A percentile compares a stretch with the other conserved stretches of the same genome.
phyloP scores from a whole-genome alignment of 805 yeast species.

The Metschnikowia hibisci region DNA sequence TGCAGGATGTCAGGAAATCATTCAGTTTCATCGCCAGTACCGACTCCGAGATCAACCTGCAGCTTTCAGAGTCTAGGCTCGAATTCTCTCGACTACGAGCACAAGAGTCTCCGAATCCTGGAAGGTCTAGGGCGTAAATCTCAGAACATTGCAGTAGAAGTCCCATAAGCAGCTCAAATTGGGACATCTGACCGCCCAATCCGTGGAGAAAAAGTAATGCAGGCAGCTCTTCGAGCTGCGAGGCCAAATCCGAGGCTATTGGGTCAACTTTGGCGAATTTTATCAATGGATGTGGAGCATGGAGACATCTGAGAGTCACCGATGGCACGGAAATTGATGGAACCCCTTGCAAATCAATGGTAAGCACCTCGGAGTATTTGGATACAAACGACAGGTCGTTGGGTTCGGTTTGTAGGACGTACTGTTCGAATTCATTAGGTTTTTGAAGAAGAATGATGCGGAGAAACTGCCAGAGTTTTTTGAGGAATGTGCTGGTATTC shows the following conservation, averaged over 20 bases:
- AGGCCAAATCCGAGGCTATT: slow-evolving; percentile 20
- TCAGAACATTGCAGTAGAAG: slow-evolving; percentile 59
- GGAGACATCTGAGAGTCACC: slow-evolving; percentile 39
- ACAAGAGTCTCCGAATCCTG: slow-evolving; percentile 74
- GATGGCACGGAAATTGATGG: slow-evolving; percentile 21
- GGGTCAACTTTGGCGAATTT: slow-evolving; percentile 17
- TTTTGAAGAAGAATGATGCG: slow-evolving; percentile 22
- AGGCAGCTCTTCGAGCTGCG: slow-evolving; percentile 49
- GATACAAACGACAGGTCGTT: slow-evolving; percentile 53
- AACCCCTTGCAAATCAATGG: slow-evolving; percentile 27
- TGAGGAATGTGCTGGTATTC: slow-evolving; percentile 19
- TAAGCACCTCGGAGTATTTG: slow-evolving; percentile 42
- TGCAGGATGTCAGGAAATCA: slow-evolving; percentile 41
- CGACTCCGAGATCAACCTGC: slow-evolving; percentile 26
- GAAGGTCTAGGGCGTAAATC: slow-evolving; percentile 71
- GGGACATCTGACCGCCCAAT: slow-evolving; percentile 83
- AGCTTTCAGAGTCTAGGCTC: slow-evolving; percentile 30
- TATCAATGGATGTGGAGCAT: slow-evolving; percentile 49
- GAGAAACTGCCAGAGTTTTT: slow-evolving; percentile 26
- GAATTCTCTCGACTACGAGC: slow-evolving; percentile 15
- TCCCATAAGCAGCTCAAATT: slow-evolving; percentile 71
- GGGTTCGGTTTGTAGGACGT: slow-evolving; percentile 42
- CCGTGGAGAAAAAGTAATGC: slow-evolving; percentile 75
- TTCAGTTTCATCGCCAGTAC: slow-evolving; percentile 31
- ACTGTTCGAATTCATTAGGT: slow-evolving; percentile 38